Evolutionary conservation across 805 yeast species (phyloP), one percentile per base, ranked within the genome.

Genomic region (Candida adriatica): DNA sequence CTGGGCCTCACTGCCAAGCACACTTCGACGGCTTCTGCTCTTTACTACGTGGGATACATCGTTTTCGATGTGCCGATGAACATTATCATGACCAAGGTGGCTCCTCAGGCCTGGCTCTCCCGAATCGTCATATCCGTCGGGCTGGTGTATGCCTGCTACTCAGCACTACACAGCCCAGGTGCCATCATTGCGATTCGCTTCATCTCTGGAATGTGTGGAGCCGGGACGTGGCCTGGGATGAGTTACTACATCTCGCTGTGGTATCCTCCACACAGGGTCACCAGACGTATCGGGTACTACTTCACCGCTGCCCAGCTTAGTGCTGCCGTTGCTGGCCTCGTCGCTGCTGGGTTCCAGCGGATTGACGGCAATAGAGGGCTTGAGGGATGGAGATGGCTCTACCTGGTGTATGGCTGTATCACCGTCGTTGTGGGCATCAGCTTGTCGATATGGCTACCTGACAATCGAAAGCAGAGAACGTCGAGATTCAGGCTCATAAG

Each of bases 211-310:
- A 43, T 79, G 34, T 80, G 79, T 35, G 84, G 84, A 31, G 92
- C 94, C 8, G 94, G 94, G 25, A 75, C 84, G 4, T 84, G 94
- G 94, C 94, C 94, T 2, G 94, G 94, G 8, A 66, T 85, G 79
- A 74, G 86, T 15, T 85, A 84, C 57, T 85, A 85, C 49, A 66
- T 85, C 26, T 73, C 88, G 1, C 60, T 84, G 46, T 85, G 94
- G 90, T 85, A 85, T 49, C 95, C 95, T 2, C 71, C 77, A 31
- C 76, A 80, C 28, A 64, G 92, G 38, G 71, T 76, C 43, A 82
- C 94, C 3, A 69, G 73, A 41, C 65, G 95, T 51, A 80, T 85
- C 41, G 95, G 95, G 2, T 85, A 80, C 59, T 85, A 85, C 56
- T 85, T 79, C 56, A 85, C 95, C 2, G 95, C 95, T 14, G 94